A percentile compares a stretch with the other conserved stretches of the same genome.
phyloP scores from a whole-genome alignment of 1,284 basidiomycete species.

The Ustilago cynodontis region DNA sequence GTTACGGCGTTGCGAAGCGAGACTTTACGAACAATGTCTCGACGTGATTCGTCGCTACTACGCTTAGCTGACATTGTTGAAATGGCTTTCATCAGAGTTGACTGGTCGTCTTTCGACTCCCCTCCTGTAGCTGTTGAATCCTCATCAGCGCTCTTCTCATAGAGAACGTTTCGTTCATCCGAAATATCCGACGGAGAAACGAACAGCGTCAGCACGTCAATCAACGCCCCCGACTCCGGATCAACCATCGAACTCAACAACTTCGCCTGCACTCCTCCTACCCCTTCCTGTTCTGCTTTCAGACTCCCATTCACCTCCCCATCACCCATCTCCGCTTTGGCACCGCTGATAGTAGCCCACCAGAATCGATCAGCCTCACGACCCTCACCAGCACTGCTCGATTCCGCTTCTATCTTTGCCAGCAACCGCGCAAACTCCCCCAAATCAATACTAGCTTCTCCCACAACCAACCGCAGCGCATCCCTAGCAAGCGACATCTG shows the following conservation, averaged over 20 bases:
- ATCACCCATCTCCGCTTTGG: neutral
- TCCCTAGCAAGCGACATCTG: slow-evolving; percentile 49
- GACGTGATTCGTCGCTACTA: slow-evolving; percentile 1
- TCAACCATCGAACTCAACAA: slow-evolving; percentile 34
- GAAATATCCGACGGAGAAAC: slow-evolving; percentile 33
- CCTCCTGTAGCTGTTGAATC: neutral
- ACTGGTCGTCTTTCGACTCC: neutral
- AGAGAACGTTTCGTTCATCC: slow-evolving; percentile 43
- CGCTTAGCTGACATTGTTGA: slow-evolving; percentile 39
- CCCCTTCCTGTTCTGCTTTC: slow-evolving; percentile 14
- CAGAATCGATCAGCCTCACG: slow-evolving; percentile 32
- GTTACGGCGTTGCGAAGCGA: slow-evolving; percentile 30
- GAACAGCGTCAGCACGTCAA: slow-evolving; percentile 46
- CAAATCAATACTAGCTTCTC: slow-evolving; percentile 27
- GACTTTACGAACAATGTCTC: slow-evolving; percentile 41
- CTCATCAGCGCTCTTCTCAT: slow-evolving; percentile 18
- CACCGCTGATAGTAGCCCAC: slow-evolving; percentile 32
- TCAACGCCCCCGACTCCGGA: slow-evolving; percentile 30
- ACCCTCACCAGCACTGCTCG: neutral
- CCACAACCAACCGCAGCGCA: slow-evolving; percentile 20
- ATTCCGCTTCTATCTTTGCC: slow-evolving; percentile 22
- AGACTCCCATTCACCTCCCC: neutral
- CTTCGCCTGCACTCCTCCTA: slow-evolving; percentile 14
- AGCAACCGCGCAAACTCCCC: slow-evolving; percentile 33
- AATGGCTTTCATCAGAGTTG: slow-evolving; percentile 13